Evolutionary conservation across 352 stramenopile species (phyloP), one percentile per base, ranked within the genome.

Genomic region (Phytopythium ostracodes): DNA sequence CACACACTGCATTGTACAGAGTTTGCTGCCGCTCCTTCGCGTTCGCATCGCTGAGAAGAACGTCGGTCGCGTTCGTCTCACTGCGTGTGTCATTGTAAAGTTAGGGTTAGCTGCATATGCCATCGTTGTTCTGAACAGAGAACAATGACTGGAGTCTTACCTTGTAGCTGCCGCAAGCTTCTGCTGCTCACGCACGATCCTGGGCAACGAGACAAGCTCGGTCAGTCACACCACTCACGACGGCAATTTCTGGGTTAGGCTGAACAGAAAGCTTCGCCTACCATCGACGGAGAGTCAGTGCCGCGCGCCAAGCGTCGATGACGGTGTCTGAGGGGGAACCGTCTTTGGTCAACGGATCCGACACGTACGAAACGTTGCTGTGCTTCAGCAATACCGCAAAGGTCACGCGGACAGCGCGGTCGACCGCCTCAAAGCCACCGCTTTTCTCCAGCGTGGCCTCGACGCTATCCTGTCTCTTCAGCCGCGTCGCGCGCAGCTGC

Each of bases 181-280:
- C 56, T 96, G 87, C 47, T 96, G 87, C 58, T 96, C 87, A 57
- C 86, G 71, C 24, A 96, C 87, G 66, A 96, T 94, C 87, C 86
- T 93, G 65, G 31, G 43, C 20, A 58, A 56, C 40, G 22, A 6
- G 9, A 31, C 56, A 25, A 2, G 18, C 42, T 3, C 29, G 31
- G 52, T 60, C 12, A 64, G 25, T 22, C n/a, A 24, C 43, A 54
- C 24, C 3, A 8, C 1, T 11, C 42, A 24, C 60, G 36, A 24
- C 12, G 25, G 10, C 42, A 52, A 4, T 61, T 58, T 24, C 44
- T 40, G 25, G 1, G 7, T 18, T 12, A 20, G 15, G 10, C 17
- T n/a, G n/a, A 44, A 49, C 42, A 14, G 42, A 4, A 17, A 25
- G n/a, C 20, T n/a, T 57, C 8, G 67, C 58, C 38, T 80, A 94